Evolutionary conservation across 2,329 filamentous ascomycete species (phyloP).

Genomic region (Penicillium sp.): DNA sequence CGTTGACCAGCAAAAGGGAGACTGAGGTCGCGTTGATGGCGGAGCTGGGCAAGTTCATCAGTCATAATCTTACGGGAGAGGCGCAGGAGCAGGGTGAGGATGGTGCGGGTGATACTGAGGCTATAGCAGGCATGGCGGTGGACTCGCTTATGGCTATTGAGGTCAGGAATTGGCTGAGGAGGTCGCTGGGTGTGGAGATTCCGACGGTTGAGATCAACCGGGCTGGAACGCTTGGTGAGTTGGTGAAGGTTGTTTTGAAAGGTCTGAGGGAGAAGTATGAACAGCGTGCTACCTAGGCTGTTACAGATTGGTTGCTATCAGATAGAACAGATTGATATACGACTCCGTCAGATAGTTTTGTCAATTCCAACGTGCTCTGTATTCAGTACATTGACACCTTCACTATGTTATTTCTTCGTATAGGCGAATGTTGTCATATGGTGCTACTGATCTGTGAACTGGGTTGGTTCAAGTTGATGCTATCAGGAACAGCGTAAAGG

Average conservation of each 20-base stretch:
- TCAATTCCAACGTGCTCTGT: no score
- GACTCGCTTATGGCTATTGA: slow-evolving; percentile 33
- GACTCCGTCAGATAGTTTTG: no score
- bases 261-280: slow-evolving; percentile 15
- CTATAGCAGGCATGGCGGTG: slow-evolving; percentile 21
- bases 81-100: neutral
- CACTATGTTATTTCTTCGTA: no score
- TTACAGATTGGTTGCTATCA: neutral
- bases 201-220: slow-evolving; percentile 55
- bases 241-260: slow-evolving; percentile 14
- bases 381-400: no score
- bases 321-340: neutral
- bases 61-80: slow-evolving; percentile 6
- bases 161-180: slow-evolving; percentile 28
- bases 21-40: slow-evolving; percentile 1
- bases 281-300: neutral
- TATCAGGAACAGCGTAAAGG: no score
- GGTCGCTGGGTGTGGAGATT: slow-evolving; percentile 25
- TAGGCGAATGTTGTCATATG: no score
- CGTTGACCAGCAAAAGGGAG: neutral
- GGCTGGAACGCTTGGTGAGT: slow-evolving; percentile 16
- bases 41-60: slow-evolving; percentile 5
- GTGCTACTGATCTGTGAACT: no score
- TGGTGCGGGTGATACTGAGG: slow-evolving; percentile 14
- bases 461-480: no score